Evolutionary conservation across 2,329 filamentous ascomycete genomes (phyloP).

Genomic region (Metarhizium sp.): DNA sequence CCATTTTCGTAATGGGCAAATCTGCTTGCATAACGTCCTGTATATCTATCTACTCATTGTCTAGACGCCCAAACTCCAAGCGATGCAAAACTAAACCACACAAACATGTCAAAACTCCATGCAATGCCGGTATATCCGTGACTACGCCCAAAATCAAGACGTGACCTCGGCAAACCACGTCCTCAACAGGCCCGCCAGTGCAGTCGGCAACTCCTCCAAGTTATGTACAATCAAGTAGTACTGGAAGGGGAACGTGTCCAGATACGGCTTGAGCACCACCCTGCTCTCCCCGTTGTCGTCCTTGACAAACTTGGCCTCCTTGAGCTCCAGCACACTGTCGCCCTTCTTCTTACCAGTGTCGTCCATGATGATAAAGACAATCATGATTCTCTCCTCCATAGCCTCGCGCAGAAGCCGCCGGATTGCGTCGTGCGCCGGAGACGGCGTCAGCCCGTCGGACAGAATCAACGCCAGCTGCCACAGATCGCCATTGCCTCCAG

Average conservation of each 20-base stretch:
- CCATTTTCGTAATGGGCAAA: too few species aligned
- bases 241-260: slow-evolving; percentile 93
- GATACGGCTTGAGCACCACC: slow-evolving; percentile 78
- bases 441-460: slow-evolving; percentile 86
- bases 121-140: neutral
- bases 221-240: slow-evolving; percentile 95
- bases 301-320: slow-evolving; percentile 72
- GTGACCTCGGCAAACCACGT: slow-evolving; percentile 85
- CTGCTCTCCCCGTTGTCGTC: slow-evolving; percentile 50
- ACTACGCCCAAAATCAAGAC: slow-evolving; percentile 17
- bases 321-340: slow-evolving; percentile 75
- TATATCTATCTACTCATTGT: neutral
- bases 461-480: slow-evolving; percentile 95
- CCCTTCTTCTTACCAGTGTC: slow-evolving; percentile 37
- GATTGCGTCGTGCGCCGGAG: slow-evolving; percentile 70
- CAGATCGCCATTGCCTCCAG: slow-evolving; percentile 54
- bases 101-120: neutral
- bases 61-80: slow-evolving; percentile 1
- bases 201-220: slow-evolving; percentile 80
- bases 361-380: slow-evolving; percentile 96
- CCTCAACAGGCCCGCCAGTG: slow-evolving; percentile 77
- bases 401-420: slow-evolving; percentile 76
- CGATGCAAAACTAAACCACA: neutral
- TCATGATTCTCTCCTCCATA: slow-evolving; percentile 90
- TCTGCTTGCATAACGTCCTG: neutral